Evolutionary conservation across 371 early-diverging fungal species (phyloP), one percentile per base, ranked within the genome.

Genomic region (Rhizopus microsporus): DNA sequence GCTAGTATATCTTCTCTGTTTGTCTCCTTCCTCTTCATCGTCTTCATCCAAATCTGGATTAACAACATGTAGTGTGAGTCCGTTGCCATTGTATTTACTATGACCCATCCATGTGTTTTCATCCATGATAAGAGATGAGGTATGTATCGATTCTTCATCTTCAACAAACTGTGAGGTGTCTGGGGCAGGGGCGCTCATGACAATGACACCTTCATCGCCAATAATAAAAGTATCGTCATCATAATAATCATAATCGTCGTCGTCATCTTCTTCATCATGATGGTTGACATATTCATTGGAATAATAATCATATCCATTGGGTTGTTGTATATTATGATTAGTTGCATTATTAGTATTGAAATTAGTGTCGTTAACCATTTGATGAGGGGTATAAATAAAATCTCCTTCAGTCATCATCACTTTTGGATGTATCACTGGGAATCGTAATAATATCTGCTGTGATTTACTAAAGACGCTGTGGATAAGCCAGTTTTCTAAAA

Each of bases 271-370:
- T 9, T 70, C 63, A 17, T 60, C 63, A 29, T 60, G 33, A 16
- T 71, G 59, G n/a, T 58, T 34, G 3, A 57, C 48, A 31, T 47
- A 29, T 48, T 57, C 23, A 23, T 23, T 23, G 23, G 23, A 23
- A 23, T 23, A 23, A 23, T 23, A 23, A 2, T 23, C 23, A 23
- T 23, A 23, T 23, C 23, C 23, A 23, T 23, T 23, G 2, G 23
- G 23, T 2, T 23, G 23, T 23, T 23, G 23, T 23, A 23, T 23
- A 45, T 51, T 33, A 60, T 88, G 89, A 10, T 84, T 69, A 86
- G 84, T 85, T 1, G 84, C 77, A 50, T 86, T 85, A 10, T 85
- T 83, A 13, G 89, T 89, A 23, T 7, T 88, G 88, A 15, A 88
- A 57, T 51, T 79, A 65, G 5, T 72, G 52, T 52, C 83, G 75